These are phyloP conservation scores for Colletotrichum zoysiae DNA, from an alignment of 2,329 filamentous ascomycete genomes.

Conservation along the genomic window DNA sequence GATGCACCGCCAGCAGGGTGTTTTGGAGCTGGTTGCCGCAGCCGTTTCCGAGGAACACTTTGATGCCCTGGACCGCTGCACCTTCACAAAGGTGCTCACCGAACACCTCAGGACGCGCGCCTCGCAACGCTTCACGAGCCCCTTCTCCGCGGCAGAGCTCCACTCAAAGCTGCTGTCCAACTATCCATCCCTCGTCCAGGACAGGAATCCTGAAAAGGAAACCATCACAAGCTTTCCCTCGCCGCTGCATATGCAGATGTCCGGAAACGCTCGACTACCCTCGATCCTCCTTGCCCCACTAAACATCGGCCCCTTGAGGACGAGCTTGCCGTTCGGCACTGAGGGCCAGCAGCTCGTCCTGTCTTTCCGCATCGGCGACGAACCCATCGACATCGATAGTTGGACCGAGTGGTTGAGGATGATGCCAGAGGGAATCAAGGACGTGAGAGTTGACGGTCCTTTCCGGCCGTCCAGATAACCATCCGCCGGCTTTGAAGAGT, in stretches of 20 bases:
- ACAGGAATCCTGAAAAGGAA: slow-evolving; percentile 62
- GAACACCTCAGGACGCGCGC: slow-evolving; percentile 64
- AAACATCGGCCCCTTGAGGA: slow-evolving; percentile 55
- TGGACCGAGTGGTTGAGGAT: slow-evolving; percentile 71
- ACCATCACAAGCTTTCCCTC: slow-evolving; percentile 63
- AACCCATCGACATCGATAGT: slow-evolving; percentile 63
- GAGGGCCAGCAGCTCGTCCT: slow-evolving; percentile 63
- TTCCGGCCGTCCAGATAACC: slow-evolving; percentile 55
- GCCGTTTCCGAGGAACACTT: slow-evolving; percentile 66
- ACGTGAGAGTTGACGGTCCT: slow-evolving; percentile 67
- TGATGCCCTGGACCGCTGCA: slow-evolving; percentile 60
- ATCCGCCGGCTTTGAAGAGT: background rate
- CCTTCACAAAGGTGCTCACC: slow-evolving; percentile 64
- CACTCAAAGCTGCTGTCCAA: slow-evolving; percentile 65
- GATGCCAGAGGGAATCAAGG: slow-evolving; percentile 68
- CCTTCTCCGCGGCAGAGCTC: slow-evolving; percentile 65
- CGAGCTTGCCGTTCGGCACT: slow-evolving; percentile 56
- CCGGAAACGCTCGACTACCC: slow-evolving; percentile 65
- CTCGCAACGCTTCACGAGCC: slow-evolving; percentile 55
- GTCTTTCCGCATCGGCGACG: slow-evolving; percentile 64
- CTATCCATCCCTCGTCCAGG: slow-evolving; percentile 66
- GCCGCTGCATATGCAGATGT: slow-evolving; percentile 68
- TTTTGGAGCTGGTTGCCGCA: slow-evolving; percentile 69
- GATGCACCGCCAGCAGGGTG: slow-evolving; percentile 64
- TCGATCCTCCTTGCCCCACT: slow-evolving; percentile 68